Base-by-base conservation (phyloP, 176 grass and related monocot genomes). In the Bolboschoenus planiculmis region DNA sequence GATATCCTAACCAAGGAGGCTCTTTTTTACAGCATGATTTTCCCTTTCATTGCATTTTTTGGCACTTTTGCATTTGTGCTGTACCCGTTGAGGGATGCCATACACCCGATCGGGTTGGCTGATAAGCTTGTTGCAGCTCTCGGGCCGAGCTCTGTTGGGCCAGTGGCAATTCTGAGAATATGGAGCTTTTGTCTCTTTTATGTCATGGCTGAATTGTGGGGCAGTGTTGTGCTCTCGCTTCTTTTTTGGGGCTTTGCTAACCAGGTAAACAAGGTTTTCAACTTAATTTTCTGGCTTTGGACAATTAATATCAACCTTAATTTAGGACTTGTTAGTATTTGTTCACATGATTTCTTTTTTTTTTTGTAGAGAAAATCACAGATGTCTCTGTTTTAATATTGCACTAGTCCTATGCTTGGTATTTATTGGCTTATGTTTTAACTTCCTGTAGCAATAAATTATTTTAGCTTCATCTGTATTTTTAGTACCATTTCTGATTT, bases 181-280 rank as follows among this genome's bases (percentile, higher is more conserved):
- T 95, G 90, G 90, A 95, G 93, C 86, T 95, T 95, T 70, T 95
- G 93, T 83, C 39, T 97, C 64, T 97, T 97, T 87, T 97, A 97
- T 88, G 93, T 97, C 85, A 97, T 97, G 93, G 93, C 91, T 13
- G 93, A 97, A 78, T 85, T 97, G 7, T 97, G 93, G 93, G 93
- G 93, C 37, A 97, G 93, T 60, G 93, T 93, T 26, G 93, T 97
- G 61, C 87, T 97, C 85, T 97, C 93, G 3, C 90, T 97, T 71
- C 93, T 93, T 42, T 96, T 92, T 89, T 96, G 93, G 93, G 93
- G 93, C 1, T 96, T 96, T 62, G 93, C 93, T 7, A 97, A 97
- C 67, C 93, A 97, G 88, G 93, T 92, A 21, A 75, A 65, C 61
- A 30, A 3, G 3, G 9, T 61, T 30, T 61, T 30, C 26, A 61